phyloP scores from a whole-genome alignment of 306 rosid genomes.

The Vigna hirtella region DNA sequence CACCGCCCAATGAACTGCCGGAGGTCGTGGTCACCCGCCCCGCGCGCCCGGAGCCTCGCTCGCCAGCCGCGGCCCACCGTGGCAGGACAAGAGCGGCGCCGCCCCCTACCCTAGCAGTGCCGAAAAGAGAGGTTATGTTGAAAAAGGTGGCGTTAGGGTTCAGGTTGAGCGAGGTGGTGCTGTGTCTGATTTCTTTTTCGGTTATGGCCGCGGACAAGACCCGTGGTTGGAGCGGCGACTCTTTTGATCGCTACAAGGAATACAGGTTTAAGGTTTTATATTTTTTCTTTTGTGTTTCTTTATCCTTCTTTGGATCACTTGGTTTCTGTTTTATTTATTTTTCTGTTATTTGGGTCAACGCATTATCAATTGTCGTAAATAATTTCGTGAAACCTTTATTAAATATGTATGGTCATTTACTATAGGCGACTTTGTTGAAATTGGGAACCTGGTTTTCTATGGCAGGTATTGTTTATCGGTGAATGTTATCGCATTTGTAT shows the following conservation, averaged over 20 bases:
- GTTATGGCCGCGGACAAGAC: constrained; percentile 98
- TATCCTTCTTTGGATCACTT: neutral
- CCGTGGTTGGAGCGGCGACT: constrained; percentile 98
- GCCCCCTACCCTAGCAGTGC: constrained; percentile 28
- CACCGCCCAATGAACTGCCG: constrained; percentile 44
- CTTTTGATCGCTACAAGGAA: constrained; percentile 96
- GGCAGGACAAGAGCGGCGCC: constrained; percentile 32
- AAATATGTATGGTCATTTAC: neutral
- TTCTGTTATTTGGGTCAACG: constrained; percentile 20
- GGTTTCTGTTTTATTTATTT: neutral
- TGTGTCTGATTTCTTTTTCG: constrained; percentile 90
- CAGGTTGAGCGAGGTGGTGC: constrained; percentile 72
- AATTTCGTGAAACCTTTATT: constrained; percentile 4
- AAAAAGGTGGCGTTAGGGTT: constrained; percentile 82
- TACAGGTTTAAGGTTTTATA: constrained; percentile 62
- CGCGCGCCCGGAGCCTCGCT: constrained; percentile 55
- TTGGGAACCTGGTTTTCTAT: neutral
- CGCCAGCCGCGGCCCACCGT: constrained; percentile 36
- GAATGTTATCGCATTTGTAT: constrained; percentile 77
- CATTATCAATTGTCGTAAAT: constrained; percentile 11
- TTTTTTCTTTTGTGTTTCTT: neutral
- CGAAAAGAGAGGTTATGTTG: constrained; percentile 55
- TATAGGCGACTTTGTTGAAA: neutral
- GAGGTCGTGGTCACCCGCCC: constrained; percentile 51
- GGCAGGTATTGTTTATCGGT: constrained; percentile 91